phyloP scores from a whole-genome alignment of 2,329 filamentous ascomycete genomes.

The Fusarium humuli region DNA sequence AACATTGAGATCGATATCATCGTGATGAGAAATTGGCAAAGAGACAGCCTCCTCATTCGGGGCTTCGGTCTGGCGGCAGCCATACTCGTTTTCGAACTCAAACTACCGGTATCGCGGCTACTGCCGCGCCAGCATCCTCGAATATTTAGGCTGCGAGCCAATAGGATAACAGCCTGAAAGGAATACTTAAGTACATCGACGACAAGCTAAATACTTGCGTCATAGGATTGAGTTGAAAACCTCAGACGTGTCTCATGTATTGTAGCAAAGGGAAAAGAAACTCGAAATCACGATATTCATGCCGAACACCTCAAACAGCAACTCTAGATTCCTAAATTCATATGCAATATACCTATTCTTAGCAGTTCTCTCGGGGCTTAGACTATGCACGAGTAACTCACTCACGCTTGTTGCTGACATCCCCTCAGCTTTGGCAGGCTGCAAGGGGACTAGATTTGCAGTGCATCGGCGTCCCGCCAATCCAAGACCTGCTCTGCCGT shows the following conservation, averaged over 20 bases:
- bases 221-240: slow-evolving; percentile 45
- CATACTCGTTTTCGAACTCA: slow-evolving; percentile 15
- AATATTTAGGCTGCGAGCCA: neutral
- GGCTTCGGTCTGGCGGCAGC: slow-evolving; percentile 7
- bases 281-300: slow-evolving; percentile 40
- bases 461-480: too few relatives aligned
- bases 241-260: too few relatives aligned
- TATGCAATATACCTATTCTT: too few relatives aligned
- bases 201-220: too few relatives aligned
- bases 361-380: too few relatives aligned
- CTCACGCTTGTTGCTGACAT: too few relatives aligned
- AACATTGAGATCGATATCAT: neutral
- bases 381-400: too few relatives aligned
- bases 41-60: neutral
- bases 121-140: slow-evolving; percentile 19
- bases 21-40: slow-evolving; percentile 7
- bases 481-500: too few relatives aligned
- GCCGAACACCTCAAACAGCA: slow-evolving; percentile 10
- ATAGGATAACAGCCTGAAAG: neutral
- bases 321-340: too few relatives aligned
- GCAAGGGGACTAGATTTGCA: too few relatives aligned
- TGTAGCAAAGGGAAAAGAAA: slow-evolving; percentile 19
- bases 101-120: slow-evolving; percentile 7
- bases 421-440: too few relatives aligned
- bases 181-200: too few relatives aligned